Percentiles rank a stretch among this genome's conserved stretches.
phyloP scores from a whole-genome alignment of 306 rosid species.

The Castanea mollissima region DNA sequence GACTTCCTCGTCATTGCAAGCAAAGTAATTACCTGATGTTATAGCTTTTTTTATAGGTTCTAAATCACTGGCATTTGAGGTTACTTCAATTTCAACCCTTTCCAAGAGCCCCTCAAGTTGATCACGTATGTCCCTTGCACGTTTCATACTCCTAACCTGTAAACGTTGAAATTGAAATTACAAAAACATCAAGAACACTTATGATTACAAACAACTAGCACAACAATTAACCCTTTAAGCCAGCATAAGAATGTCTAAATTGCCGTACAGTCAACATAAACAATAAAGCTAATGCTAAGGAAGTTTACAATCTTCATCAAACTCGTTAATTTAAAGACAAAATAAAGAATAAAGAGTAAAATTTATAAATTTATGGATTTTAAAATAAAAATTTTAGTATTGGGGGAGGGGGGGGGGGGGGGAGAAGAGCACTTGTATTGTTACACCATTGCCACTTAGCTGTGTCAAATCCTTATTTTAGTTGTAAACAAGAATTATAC shows the following conservation, averaged over 20 bases:
- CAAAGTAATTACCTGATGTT: conserved; percentile 63
- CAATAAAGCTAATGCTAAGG: neutral
- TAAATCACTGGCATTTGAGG: conserved; percentile 56
- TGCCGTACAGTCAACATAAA: neutral
- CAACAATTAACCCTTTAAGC: neutral
- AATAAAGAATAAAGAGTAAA: neutral
- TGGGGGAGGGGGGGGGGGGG: neutral
- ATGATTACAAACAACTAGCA: conserved; percentile 11
- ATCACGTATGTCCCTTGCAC: conserved; percentile 91
- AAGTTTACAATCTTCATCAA: neutral
- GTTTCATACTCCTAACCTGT: conserved; percentile 96
- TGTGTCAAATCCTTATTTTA: too few species aligned
- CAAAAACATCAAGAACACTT: neutral
- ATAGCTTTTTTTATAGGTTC: conserved; percentile 84
- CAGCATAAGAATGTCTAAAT: conserved; percentile 2
- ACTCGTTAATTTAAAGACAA: neutral
- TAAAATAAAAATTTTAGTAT: too few species aligned
- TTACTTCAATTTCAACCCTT: conserved; percentile 85
- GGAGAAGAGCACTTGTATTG: neutral
- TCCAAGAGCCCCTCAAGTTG: conserved; percentile 91
- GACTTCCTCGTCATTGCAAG: neutral
- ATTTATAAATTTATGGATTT: neutral
- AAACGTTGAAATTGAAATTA: conserved; percentile 18
- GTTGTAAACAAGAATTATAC: neutral
- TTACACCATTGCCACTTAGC: neutral